Percentiles rank a stretch among this genome's conserved stretches.
Conservation (phyloP, 2,329 filamentous ascomycete genomes). For the Aspergillus sp. region DNA sequence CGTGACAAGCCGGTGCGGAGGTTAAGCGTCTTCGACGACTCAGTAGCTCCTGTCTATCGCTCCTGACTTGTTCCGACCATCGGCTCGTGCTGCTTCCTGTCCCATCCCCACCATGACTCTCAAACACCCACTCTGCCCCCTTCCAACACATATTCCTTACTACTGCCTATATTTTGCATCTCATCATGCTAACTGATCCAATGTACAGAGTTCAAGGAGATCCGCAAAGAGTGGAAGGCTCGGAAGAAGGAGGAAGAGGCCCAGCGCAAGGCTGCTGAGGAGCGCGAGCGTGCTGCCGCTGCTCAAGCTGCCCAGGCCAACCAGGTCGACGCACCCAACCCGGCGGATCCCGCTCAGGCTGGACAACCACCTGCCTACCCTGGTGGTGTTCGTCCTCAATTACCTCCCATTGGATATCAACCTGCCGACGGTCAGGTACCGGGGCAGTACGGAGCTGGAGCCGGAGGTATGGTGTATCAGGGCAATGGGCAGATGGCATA, state of each 20-base stretch:
- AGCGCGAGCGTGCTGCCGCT: constrained; percentile 69
- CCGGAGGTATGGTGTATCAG: constrained; percentile 50
- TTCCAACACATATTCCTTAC: neutral
- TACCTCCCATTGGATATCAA: constrained; percentile 76
- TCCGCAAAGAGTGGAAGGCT: constrained; percentile 98
- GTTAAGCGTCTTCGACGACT: constrained; percentile 39
- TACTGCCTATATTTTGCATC: neutral
- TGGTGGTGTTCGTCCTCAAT: constrained; percentile 61
- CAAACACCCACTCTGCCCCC: neutral
- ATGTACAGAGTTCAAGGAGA: constrained; percentile 90
- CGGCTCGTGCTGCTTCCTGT: constrained; percentile 11
- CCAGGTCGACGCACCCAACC: constrained; percentile 50
- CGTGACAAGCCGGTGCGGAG: constrained; percentile 50
- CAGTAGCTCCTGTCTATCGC: constrained; percentile 18
- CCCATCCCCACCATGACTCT: constrained; percentile 5
- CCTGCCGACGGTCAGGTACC: constrained; percentile 56
- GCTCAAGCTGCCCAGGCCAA: constrained; percentile 52
- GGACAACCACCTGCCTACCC: constrained; percentile 50
- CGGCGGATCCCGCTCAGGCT: constrained; percentile 51
- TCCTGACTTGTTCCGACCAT: constrained; percentile 21
- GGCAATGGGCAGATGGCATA: constrained; percentile 52
- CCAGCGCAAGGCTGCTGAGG: constrained; percentile 84
- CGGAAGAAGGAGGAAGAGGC: constrained; percentile 99
- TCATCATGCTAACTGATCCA: constrained; percentile 25
- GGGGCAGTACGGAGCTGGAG: constrained; percentile 66